These are phyloP conservation scores for Lyophyllum shimeji DNA, from an alignment of 768 basidiomycete genomes.

Conservation along the genomic window DNA sequence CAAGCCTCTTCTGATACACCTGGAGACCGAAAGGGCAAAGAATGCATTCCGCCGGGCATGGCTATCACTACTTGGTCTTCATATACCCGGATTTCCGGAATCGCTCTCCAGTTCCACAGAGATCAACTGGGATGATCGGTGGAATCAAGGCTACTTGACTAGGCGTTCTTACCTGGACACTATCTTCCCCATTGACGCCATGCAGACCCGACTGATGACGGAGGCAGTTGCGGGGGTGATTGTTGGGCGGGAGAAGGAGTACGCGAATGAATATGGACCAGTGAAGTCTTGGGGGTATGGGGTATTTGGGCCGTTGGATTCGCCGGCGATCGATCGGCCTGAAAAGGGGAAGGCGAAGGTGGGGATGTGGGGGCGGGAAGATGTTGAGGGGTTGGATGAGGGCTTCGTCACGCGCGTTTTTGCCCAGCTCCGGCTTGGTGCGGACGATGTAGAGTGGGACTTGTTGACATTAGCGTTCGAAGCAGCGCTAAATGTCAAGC, in stretches of 20 bases:
- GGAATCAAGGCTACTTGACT: constrained; percentile 52
- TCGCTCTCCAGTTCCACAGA: constrained; percentile 31
- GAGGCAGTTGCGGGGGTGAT: constrained; percentile 67
- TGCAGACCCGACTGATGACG: constrained; percentile 36
- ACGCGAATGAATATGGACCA: constrained; percentile 62
- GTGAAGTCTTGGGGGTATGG: constrained; percentile 64
- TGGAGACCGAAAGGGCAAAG: constrained; percentile 46
- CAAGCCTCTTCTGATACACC: constrained; percentile 50
- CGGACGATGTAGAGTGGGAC: constrained; percentile 65
- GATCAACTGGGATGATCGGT: constrained; percentile 65
- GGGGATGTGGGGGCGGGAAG: constrained; percentile 41
- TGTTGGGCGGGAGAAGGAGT: constrained; percentile 65
- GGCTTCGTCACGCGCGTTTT: constrained; percentile 59
- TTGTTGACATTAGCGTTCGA: constrained; percentile 66
- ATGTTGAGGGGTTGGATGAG: constrained; percentile 50
- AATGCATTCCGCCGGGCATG: constrained; percentile 64
- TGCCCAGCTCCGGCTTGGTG: constrained; percentile 47
- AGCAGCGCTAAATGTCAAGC: constrained; percentile 54
- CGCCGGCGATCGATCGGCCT: constrained; percentile 15
- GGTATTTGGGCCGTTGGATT: constrained; percentile 56
- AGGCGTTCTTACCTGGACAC: constrained; percentile 43
- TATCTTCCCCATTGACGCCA: constrained; percentile 48
- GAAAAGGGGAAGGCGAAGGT: constrained; percentile 26
- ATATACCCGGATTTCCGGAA: constrained; percentile 63
- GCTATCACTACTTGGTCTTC: constrained; percentile 70